Evolutionary conservation across 495 filamentous ascomycete species (phyloP), one percentile per base, ranked within the genome.

Genomic region (Annulohypoxylon bovei): DNA sequence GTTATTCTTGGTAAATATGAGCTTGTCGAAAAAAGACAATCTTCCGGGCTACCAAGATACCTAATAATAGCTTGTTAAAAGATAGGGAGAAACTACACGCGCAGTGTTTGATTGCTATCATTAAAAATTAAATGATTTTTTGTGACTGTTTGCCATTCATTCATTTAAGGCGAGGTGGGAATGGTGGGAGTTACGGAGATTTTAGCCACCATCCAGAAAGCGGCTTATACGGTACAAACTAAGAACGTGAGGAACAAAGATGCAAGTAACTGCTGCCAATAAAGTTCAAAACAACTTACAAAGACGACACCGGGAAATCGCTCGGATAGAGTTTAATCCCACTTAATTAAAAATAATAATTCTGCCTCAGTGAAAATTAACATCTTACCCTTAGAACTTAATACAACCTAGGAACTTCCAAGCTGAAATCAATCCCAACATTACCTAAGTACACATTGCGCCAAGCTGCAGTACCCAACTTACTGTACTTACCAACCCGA

Each of bases 391-490:
- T 42, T 6, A 1, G 0, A n/a, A 16, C 0, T 16, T n/a, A 12
- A 42, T 18, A 33, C 49, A 33, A n/a, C n/a, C n/a, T n/a, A n/a
- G n/a, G n/a, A n/a, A n/a, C n/a, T n/a, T n/a, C n/a, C n/a, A n/a
- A n/a, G n/a, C n/a, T n/a, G n/a, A n/a, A 53, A 33, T 53, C 49
- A 53, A 53, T 53, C 49, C 16, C 23, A 42, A 18, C 30, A 57
- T 37, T 52, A 55, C 25, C 16, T 16, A 3, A 52, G 18, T 7
- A 50, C 22, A 4, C 25, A 50, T 11, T 20, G 4, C 46, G 20
- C 46, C 20, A 14, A 49, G 20, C 20, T 25, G 44, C 18, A 1
- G 20, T 32, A 53, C 49, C 49, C 28, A 53, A 42, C 37, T 16
- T 32, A 53, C 49, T 25, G 14, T 32, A 42, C 37, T 16, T 30